These are phyloP conservation scores for Polytrichum commune DNA, from an alignment of 225 moss, liverwort and hornwort species.

Conservation along the genomic window DNA sequence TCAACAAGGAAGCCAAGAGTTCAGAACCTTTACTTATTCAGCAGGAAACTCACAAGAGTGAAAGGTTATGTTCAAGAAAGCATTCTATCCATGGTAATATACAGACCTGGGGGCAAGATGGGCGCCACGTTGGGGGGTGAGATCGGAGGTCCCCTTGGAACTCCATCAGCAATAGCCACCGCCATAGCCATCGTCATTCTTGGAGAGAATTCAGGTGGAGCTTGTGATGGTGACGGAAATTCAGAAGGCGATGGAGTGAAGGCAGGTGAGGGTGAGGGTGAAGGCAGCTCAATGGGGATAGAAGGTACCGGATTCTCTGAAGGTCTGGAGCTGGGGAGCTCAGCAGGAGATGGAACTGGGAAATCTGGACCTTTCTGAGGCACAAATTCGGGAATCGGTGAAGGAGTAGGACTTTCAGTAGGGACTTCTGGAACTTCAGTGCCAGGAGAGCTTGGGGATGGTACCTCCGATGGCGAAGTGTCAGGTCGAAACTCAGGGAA, in stretches of 20 bases:
- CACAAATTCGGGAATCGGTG: constrained; percentile 37
- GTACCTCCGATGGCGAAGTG: constrained; percentile 26
- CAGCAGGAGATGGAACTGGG: constrained; percentile 28
- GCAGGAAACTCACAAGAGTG: no score
- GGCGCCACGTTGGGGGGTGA: constrained; percentile 31
- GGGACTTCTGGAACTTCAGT: constrained; percentile 38
- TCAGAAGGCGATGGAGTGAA: constrained; percentile 25
- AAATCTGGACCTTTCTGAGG: constrained; percentile 38
- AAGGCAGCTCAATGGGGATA: constrained; percentile 42
- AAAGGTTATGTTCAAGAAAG: no score
- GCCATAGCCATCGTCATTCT: constrained; percentile 10
- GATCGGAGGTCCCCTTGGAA: constrained; percentile 57
- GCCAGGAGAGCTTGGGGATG: constrained; percentile 33
- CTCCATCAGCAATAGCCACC: neutral
- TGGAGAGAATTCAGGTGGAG: constrained; percentile 40
- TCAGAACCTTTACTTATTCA: no score
- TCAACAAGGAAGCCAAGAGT: no score
- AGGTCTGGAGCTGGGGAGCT: constrained; percentile 24
- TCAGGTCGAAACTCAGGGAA: constrained; percentile 52
- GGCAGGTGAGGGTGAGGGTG: constrained; percentile 29
- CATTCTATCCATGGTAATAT: no score
- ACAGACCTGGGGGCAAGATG: constrained; percentile 23
- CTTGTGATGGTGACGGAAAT: constrained; percentile 37
- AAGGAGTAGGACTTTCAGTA: constrained; percentile 29
- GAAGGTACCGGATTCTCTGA: constrained; percentile 37